Conservation (phyloP, 441 rosid species). For the Adansonia gregorii region DNA sequence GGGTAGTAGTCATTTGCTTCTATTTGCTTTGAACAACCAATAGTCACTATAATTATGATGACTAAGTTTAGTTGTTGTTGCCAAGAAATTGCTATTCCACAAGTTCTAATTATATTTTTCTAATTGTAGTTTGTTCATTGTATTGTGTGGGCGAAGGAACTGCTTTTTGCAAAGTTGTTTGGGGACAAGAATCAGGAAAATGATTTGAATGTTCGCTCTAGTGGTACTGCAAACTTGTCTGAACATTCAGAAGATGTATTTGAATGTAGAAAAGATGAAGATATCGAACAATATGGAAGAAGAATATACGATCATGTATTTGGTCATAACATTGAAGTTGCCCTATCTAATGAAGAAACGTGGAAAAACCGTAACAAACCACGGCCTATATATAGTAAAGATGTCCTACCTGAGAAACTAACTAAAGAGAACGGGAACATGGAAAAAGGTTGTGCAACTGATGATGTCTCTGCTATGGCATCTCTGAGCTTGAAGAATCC, state of each 20-base stretch:
- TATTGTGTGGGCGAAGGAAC: conserved; percentile 54
- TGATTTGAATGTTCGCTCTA: conserved; percentile 90
- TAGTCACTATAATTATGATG: background rate
- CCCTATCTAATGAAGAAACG: conserved; percentile 91
- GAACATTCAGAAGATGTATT: conserved; percentile 72
- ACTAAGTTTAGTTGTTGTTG: conserved; percentile 5
- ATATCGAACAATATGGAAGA: conserved; percentile 78
- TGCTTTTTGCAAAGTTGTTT: conserved; percentile 89
- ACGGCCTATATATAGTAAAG: conserved; percentile 74
- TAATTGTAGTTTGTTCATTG: conserved; percentile 92
- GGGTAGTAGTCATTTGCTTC: conserved; percentile 3
- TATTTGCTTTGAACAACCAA: conserved; percentile 1
- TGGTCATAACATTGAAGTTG: conserved; percentile 89
- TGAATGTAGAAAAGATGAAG: conserved; percentile 69
- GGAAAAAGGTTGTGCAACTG: conserved; percentile 44
- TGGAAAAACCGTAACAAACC: conserved; percentile 89
- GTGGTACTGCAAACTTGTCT: conserved; percentile 62
- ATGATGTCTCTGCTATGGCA: conserved; percentile 72
- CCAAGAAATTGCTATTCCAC: conserved; percentile 8
- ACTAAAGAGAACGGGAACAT: conserved; percentile 65
- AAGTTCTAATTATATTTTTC: conserved; percentile 26
- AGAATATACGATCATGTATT: conserved; percentile 96
- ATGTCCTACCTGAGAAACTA: conserved; percentile 55
- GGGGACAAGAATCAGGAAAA: conserved; percentile 95
- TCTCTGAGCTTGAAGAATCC: conserved; percentile 93